A percentile compares a stretch with the other conserved stretches of the same genome.
These are phyloP conservation scores for Russula emetica DNA, from an alignment of 768 basidiomycete species.

Conservation along the genomic window DNA sequence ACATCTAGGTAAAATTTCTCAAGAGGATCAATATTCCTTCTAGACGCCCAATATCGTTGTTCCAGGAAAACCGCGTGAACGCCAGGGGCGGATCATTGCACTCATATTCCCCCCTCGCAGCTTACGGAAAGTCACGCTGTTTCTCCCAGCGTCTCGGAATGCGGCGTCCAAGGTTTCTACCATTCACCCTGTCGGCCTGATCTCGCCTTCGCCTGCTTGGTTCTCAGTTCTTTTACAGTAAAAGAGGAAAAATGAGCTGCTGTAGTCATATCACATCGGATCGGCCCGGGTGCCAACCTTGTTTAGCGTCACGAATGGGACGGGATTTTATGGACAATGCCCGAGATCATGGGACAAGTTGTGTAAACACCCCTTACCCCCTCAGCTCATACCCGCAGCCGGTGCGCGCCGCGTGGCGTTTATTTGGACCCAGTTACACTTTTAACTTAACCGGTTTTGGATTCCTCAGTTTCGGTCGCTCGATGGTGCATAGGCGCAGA, in stretches of 20 bases:
- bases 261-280: neutral
- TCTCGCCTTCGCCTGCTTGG: neutral
- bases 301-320: constrained; percentile 21
- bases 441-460: constrained; percentile 29
- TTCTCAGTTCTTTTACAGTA: constrained; percentile 29
- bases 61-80: constrained; percentile 28
- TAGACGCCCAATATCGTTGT: neutral
- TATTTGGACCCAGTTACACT: neutral
- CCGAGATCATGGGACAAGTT: constrained; percentile 34
- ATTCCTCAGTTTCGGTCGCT: constrained; percentile 30
- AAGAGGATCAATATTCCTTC: constrained; percentile 10
- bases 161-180: constrained; percentile 27
- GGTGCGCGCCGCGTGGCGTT: neutral
- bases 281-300: neutral
- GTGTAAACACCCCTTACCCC: neutral
- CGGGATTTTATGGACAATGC: constrained; percentile 26
- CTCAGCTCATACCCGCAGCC: too few species aligned
- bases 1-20: too few species aligned
- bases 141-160: constrained; percentile 29
- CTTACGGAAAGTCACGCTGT: constrained; percentile 21
- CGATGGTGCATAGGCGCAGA: constrained; percentile 22
- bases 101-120: constrained; percentile 29
- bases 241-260: constrained; percentile 30
- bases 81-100: constrained; percentile 30
- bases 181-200: neutral